Base-by-base conservation (phyloP, 2,329 filamentous ascomycete genomes). In the Fusarium euwallaceae region DNA sequence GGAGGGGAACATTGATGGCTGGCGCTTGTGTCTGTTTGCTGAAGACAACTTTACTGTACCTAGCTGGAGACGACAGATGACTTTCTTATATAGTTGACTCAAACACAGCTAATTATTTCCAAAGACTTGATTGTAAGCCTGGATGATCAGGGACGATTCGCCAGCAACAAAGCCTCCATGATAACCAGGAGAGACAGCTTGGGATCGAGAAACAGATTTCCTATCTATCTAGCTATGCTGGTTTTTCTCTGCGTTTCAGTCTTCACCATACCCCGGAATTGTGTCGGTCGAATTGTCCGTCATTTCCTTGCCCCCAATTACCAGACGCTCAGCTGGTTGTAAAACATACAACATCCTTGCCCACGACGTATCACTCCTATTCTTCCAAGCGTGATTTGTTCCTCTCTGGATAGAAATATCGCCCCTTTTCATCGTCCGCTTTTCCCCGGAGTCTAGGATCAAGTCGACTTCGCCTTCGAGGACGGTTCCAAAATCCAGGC, bases 341-440 rank as follows among this genome's bases (percentile, higher is more conserved):
- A 56, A 34, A 14, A 61, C 58, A 61, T 61, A 61, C 58, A 61
- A 36, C 58, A 61, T 61, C 6, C 58, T 39, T 27, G 58, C 58
- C 58, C 58, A 61, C 2, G 34, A 41, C 0, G 58, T 61, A 16
- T 32, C 37, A 17, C 53, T 56, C 32, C 17, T 43, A 36, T 61
- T 61, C 34, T 43, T 43, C 58, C 58, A 61, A n/a, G 36, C 36
- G 17, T 61, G 58, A 11, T 61, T 61, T 32, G 58, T 61, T 10
- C 58, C 58, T 45, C 58, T 61, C 58, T 61, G 58, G 36, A 61
- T 11, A 9, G 58, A 61, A 17, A 61, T 43, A 24, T 61, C 58
- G 17, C 58, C 58, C 17, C 58, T 61, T 24, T 22, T 61, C 58
- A 61, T 61, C 6, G 36, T 39, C 5, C 58, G 37, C 27, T 39